phyloP scores from a whole-genome alignment of 768 basidiomycete genomes.

The Serendipita vermifera region DNA sequence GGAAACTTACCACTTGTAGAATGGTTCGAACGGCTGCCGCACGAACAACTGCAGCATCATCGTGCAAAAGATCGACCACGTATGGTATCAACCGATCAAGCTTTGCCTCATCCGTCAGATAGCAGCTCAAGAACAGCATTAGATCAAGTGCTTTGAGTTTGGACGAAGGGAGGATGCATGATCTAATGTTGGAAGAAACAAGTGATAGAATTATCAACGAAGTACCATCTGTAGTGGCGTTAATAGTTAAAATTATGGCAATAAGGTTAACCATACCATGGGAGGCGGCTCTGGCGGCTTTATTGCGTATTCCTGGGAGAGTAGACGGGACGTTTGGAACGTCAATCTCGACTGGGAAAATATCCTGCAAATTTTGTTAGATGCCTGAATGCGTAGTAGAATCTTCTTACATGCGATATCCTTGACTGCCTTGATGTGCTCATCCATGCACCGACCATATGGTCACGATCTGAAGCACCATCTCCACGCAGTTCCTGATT shows the following conservation, averaged over 20 bases:
- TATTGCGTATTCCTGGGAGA: slow-evolving; percentile 22
- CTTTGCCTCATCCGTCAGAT: slow-evolving; percentile 89
- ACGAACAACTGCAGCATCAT: slow-evolving; percentile 76
- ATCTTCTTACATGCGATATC: too few relatives aligned
- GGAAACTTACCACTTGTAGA: slow-evolving; percentile 60
- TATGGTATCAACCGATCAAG: slow-evolving; percentile 89
- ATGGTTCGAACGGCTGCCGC: slow-evolving; percentile 62
- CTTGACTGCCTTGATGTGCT: too few relatives aligned
- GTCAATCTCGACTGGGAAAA: slow-evolving; percentile 63
- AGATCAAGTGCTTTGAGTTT: slow-evolving; percentile 77
- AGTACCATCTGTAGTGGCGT: slow-evolving; percentile 52
- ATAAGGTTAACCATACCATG: slow-evolving; percentile 38
- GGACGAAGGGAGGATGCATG: slow-evolving; percentile 73
- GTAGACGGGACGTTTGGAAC: slow-evolving; percentile 56
- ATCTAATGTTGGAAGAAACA: slow-evolving; percentile 78
- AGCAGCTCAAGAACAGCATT: slow-evolving; percentile 64
- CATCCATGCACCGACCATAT: too few relatives aligned
- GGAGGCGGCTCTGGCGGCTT: slow-evolving; percentile 36
- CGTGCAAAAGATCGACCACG: slow-evolving; percentile 74
- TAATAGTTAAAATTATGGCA: background rate
- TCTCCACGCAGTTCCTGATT: slow-evolving; percentile 7
- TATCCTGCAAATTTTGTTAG: slow-evolving; percentile 48
- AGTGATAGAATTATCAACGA: slow-evolving; percentile 79
- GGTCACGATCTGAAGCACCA: too few relatives aligned
- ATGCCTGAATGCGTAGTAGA: too few relatives aligned